Percentiles rank a stretch among this genome's conserved stretches.
These are phyloP conservation scores for Leishmania aethiopica DNA, from an alignment of 208 protist species.

Conservation along the genomic window DNA sequence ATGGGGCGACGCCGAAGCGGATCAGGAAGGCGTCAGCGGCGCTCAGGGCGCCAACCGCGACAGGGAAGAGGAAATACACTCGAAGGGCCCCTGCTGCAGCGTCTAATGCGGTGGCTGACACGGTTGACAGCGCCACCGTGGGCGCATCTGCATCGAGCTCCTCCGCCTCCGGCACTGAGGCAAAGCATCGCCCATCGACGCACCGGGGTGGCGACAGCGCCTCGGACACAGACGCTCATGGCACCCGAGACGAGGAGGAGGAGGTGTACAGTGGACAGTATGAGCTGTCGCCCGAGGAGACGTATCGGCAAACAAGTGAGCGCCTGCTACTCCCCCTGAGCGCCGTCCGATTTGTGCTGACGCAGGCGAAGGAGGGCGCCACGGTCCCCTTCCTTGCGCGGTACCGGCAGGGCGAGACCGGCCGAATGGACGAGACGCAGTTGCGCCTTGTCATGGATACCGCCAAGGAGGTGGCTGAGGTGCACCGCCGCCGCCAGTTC, in stretches of 20 bases:
- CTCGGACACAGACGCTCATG: constrained; percentile 1
- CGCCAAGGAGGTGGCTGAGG: constrained; percentile 65
- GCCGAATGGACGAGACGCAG: constrained; percentile 63
- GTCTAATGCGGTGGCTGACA: background rate
- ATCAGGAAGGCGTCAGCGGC: background rate
- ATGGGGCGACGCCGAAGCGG: background rate
- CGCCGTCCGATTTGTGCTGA: constrained; percentile 57
- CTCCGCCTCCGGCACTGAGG: background rate
- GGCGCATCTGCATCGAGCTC: background rate
- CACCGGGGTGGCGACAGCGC: background rate
- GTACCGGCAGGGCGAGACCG: constrained; percentile 83
- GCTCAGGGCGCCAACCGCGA: background rate
- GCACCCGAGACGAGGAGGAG: constrained; percentile 1
- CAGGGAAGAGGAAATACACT: constrained; percentile 15
- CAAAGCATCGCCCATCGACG: background rate
- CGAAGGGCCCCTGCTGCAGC: background rate
- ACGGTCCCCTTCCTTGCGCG: constrained; percentile 91
- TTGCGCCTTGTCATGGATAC: constrained; percentile 71
- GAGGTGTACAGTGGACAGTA: constrained; percentile 22
- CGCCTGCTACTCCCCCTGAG: constrained; percentile 40
- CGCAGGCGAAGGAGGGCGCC: constrained; percentile 64
- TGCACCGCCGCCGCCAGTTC: constrained; percentile 72
- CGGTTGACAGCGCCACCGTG: background rate
- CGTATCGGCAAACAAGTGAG: constrained; percentile 40
- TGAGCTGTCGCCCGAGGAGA: constrained; percentile 27